phyloP scores from a whole-genome alignment of 306 rosid genomes.

The Senna siamea region DNA sequence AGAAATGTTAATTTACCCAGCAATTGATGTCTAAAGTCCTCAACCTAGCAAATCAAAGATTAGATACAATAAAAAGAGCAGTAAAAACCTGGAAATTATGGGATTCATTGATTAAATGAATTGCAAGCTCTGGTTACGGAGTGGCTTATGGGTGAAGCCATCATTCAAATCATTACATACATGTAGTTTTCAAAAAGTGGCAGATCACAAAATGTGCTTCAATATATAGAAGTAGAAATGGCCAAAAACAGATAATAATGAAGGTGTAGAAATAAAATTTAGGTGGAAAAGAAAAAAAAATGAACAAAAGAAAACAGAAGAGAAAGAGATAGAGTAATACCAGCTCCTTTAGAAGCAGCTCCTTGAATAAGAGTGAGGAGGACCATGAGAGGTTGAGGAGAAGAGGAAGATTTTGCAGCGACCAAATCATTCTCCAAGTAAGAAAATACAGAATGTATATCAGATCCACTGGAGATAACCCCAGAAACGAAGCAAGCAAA shows the following conservation, averaged over 20 bases:
- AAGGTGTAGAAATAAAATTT: background rate
- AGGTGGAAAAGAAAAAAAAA: background rate
- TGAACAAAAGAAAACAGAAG: background rate
- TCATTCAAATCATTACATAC: constrained; percentile 8
- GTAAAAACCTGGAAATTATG: background rate
- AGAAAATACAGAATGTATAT: constrained; percentile 35
- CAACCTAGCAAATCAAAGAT: background rate
- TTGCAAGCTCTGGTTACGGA: background rate
- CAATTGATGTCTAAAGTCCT: background rate
- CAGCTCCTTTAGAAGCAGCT: constrained; percentile 84
- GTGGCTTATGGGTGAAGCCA: constrained; percentile 38
- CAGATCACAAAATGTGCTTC: background rate
- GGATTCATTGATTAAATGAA: background rate
- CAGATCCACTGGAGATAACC: constrained; percentile 46
- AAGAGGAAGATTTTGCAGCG: constrained; percentile 31
- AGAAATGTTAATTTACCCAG: background rate
- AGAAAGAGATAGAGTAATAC: constrained; percentile 39
- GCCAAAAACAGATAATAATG: background rate
- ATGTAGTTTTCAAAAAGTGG: background rate
- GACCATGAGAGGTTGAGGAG: constrained; percentile 57
- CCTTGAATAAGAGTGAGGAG: constrained; percentile 70
- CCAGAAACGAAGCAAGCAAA: constrained; percentile 33
- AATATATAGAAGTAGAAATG: background rate
- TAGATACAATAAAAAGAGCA: background rate
- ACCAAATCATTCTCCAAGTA: constrained; percentile 42